phyloP scores from a whole-genome alignment of 768 basidiomycete genomes.

The Leccinum variicolor region DNA sequence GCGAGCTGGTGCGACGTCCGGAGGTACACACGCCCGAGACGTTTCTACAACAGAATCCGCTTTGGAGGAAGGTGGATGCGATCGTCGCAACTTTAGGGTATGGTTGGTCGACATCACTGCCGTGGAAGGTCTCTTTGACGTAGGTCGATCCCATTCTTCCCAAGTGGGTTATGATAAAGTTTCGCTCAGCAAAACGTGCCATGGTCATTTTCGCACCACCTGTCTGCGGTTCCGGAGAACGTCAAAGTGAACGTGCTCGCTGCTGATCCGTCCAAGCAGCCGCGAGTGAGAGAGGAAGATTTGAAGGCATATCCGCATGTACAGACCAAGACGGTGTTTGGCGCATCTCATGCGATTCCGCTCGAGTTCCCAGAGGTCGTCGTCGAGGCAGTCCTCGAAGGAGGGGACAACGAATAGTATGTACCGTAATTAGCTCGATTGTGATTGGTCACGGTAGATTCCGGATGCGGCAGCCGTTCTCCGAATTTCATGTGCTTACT shows the following conservation, averaged over 20 bases:
- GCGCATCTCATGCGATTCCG: slow-evolving; percentile 13
- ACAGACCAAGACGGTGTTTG: slow-evolving; percentile 1
- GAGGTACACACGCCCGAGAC: neutral
- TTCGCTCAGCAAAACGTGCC: slow-evolving; percentile 18
- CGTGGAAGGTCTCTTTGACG: slow-evolving; percentile 12
- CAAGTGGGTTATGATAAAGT: neutral
- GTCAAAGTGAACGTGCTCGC: slow-evolving; percentile 9
- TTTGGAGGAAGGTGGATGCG: slow-evolving; percentile 4
- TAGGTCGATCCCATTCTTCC: neutral
- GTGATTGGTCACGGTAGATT: slow-evolving; percentile 23
- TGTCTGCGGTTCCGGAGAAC: slow-evolving; percentile 4
- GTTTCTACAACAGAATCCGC: neutral
- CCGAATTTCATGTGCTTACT: slow-evolving; percentile 17
- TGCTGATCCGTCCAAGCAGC: slow-evolving; percentile 9
- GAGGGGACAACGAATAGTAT: neutral
- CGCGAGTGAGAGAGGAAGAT: slow-evolving; percentile 1
- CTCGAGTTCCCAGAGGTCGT: slow-evolving; percentile 13
- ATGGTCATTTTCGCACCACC: slow-evolving; percentile 18
- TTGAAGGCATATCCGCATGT: slow-evolving; percentile 7
- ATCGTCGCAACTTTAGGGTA: neutral
- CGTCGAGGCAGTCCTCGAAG: slow-evolving; percentile 11
- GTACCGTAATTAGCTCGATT: neutral
- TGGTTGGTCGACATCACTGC: slow-evolving; percentile 7
- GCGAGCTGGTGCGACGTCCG: neutral
- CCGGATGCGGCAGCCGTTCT: slow-evolving; percentile 9